Percentiles rank a stretch among this genome's conserved stretches.
Conservation (phyloP, 371 early-diverging fungal genomes). For the Haplosporangium sp. region DNA sequence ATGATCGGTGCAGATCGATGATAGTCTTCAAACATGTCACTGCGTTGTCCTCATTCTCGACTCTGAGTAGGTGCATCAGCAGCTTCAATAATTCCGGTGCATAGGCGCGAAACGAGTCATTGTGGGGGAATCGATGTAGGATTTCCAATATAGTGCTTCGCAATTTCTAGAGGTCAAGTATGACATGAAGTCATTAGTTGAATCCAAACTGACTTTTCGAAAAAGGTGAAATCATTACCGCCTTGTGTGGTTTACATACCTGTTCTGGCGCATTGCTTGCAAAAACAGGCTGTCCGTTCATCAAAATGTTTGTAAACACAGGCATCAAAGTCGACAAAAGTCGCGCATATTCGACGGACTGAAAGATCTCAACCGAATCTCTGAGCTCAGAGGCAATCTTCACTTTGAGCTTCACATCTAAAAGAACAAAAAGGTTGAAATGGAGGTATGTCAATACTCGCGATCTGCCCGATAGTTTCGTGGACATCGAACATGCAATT, state of each 20-base stretch:
- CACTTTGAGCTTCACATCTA: slow-evolving; percentile 76
- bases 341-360: slow-evolving; percentile 84
- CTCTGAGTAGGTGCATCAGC: slow-evolving; percentile 81
- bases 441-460: neutral
- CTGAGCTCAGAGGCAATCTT: slow-evolving; percentile 90
- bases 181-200: neutral
- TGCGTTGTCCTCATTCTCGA: slow-evolving; percentile 98
- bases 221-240: neutral
- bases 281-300: slow-evolving; percentile 83
- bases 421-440: neutral
- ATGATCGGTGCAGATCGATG: slow-evolving; percentile 92
- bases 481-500: neutral
- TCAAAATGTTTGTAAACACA: slow-evolving; percentile 81
- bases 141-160: slow-evolving; percentile 92
- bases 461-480: neutral
- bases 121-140: slow-evolving; percentile 91
- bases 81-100: slow-evolving; percentile 69
- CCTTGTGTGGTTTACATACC: slow-evolving; percentile 59
- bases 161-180: slow-evolving; percentile 77
- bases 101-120: slow-evolving; percentile 77
- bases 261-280: slow-evolving; percentile 84
- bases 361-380: slow-evolving; percentile 92
- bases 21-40: slow-evolving; percentile 92
- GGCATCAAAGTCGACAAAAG: slow-evolving; percentile 85
- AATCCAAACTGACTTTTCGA: neutral